Evolutionary conservation across 768 basidiomycete species (phyloP).

Genomic region (Suillus subaureus): DNA sequence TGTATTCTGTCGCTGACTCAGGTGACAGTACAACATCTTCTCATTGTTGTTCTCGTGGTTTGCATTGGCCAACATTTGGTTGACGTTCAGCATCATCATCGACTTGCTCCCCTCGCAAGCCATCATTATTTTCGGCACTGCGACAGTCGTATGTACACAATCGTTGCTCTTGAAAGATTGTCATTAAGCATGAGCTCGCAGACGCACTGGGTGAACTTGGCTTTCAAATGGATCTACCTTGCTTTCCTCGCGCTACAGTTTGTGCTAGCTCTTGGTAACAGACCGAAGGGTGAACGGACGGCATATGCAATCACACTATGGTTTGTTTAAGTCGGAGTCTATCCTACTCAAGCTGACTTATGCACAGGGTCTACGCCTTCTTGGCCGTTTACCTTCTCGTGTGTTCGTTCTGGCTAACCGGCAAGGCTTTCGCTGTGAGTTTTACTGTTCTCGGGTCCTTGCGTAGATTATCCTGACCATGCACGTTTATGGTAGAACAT

Average conservation of each 20-base stretch:
- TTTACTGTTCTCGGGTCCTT: background rate
- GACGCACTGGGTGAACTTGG: constrained; percentile 90
- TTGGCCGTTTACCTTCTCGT: constrained; percentile 83
- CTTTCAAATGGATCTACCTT: constrained; percentile 85
- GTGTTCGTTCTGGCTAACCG: constrained; percentile 85
- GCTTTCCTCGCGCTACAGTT: constrained; percentile 84
- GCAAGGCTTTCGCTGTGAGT: constrained; percentile 73
- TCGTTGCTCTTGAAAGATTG: background rate
- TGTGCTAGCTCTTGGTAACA: constrained; percentile 72
- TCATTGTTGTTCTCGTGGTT: constrained; percentile 92
- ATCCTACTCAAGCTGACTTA: constrained; percentile 11
- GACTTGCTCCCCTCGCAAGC: constrained; percentile 66
- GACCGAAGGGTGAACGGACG: constrained; percentile 85
- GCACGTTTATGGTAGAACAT: constrained; percentile 45
- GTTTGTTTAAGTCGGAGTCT: constrained; percentile 34
- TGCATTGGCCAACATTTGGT: constrained; percentile 88
- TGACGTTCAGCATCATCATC: constrained; percentile 96
- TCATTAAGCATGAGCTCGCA: constrained; percentile 28
- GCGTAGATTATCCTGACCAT: background rate
- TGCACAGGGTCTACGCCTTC: constrained; percentile 78
- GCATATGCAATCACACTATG: constrained; percentile 75
- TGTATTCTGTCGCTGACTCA: constrained; percentile 6
- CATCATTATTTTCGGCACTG: constrained; percentile 73
- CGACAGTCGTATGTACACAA: constrained; percentile 55
- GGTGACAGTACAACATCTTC: constrained; percentile 77